Base-by-base conservation (phyloP, 352 stramenopile genomes). In the Nothophytophthora sp. region DNA sequence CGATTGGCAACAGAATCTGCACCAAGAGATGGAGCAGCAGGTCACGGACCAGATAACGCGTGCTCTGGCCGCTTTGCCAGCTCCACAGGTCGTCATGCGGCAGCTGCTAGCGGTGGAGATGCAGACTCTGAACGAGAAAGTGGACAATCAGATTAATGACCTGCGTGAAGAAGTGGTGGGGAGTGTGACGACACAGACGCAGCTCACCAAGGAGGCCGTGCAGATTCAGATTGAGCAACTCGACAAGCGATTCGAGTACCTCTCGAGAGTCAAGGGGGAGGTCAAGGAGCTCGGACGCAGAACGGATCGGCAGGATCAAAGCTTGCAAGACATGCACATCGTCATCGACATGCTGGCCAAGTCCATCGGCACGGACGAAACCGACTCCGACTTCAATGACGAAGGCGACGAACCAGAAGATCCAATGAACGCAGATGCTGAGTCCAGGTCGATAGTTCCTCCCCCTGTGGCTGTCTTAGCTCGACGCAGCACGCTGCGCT, bases 201-300 rank as follows among this genome's bases (percentile, higher is more conserved):
- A 75, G 46, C 49, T 70, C 19, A 76, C 60, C 6, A 70, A 88
- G 20, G 76, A 86, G 39, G 46, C 62, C 3, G 67, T 86, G n/a
- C 58, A 67, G 33, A 50, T 19, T 1, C 61, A 82, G 38, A 19
- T 88, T 4, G 76, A 86, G 37, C 63, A 85, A 48, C 58, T 90
- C 10, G 79, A 90, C 32, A 90, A 90, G 28, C 74, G 81, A 18
- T 86, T 88, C 25, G 79, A 86, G 18, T 88, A 86, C 37, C 44
- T 90, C 32, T 87, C 74, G 19, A 73, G 76, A 25, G 61, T 88
- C 45, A 88, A 88, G 40, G 86, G 77, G 75, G 76, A 88, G 54
- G 78, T 88, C 46, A 91, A 89, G 42, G 77, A 91, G 10, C 22
- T 89, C 6, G 58, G 37, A 34, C 71, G 70, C 16, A 64, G 63